These are phyloP conservation scores for Pyrenophora teres DNA, from an alignment of 2,329 filamentous ascomycete genomes.

Conservation along the genomic window DNA sequence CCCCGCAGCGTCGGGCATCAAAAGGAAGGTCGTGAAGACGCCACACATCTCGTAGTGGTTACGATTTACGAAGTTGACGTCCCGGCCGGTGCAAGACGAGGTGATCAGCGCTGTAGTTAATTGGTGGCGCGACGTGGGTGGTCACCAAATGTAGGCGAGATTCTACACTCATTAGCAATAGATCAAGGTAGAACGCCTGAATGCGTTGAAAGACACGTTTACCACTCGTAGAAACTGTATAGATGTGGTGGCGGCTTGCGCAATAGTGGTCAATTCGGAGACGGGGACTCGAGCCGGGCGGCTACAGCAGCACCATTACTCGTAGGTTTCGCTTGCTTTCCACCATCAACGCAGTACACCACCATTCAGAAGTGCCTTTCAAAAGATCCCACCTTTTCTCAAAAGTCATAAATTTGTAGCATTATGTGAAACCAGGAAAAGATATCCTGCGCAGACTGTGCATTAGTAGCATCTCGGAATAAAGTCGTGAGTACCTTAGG, in stretches of 20 bases:
- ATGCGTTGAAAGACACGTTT: too few species aligned
- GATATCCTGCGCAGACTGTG: too few species aligned
- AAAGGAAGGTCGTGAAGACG: conserved; percentile 2
- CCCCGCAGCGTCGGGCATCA: conserved; percentile 5
- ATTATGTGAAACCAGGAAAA: too few species aligned
- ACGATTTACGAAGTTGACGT: background rate
- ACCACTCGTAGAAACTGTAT: background rate
- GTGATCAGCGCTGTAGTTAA: background rate
- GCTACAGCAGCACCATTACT: background rate
- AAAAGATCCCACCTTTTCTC: background rate
- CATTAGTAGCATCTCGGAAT: too few species aligned
- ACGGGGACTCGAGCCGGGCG: background rate
- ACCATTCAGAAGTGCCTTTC: background rate
- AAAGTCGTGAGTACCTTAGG: too few species aligned
- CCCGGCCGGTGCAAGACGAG: background rate
- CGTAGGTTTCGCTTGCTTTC: background rate
- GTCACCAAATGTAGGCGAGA: too few species aligned
- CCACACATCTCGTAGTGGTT: conserved; percentile 3
- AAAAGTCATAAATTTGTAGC: background rate
- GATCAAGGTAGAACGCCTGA: too few species aligned
- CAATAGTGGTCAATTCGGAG: background rate
- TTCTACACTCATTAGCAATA: too few species aligned
- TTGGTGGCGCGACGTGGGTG: background rate
- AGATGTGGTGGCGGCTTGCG: background rate
- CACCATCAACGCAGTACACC: background rate